A percentile compares a stretch with the other conserved stretches of the same genome.
Evolutionary conservation across 164 flowering plant species (phyloP).

Genomic region (Amborella trichopoda): DNA sequence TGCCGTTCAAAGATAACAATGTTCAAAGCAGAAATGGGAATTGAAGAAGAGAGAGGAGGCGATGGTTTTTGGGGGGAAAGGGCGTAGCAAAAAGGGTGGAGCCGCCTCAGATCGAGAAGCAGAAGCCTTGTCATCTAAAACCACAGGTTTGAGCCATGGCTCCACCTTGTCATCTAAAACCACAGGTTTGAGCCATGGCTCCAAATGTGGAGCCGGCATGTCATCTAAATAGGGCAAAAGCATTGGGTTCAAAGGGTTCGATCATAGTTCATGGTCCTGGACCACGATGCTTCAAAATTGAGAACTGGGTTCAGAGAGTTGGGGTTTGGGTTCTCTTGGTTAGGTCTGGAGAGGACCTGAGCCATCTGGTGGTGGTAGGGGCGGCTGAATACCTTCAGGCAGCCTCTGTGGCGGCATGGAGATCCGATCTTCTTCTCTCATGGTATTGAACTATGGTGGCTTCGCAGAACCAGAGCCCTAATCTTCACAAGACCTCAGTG

Average conservation of each 20-base stretch:
- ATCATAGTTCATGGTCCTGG: constrained; percentile 9
- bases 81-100: constrained; percentile 27
- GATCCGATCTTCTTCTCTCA: background rate
- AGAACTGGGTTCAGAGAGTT: constrained; percentile 12
- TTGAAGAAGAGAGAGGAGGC: too few relatives aligned
- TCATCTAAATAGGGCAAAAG: background rate
- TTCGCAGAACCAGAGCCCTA: background rate
- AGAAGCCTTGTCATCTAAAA: too few relatives aligned
- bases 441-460: background rate
- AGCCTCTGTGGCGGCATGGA: too few relatives aligned
- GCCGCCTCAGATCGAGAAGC: constrained; percentile 7
- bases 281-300: constrained; percentile 39
- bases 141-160: too few relatives aligned
- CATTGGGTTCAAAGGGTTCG: background rate
- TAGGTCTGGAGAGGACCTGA: constrained; percentile 1
- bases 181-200: background rate
- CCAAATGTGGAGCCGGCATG: background rate
- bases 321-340: constrained; percentile 6
- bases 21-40: too few relatives aligned
- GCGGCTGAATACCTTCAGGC: too few relatives aligned
- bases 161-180: constrained; percentile 22
- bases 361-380: too few relatives aligned
- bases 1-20: too few relatives aligned
- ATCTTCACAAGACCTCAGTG: background rate
- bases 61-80: constrained; percentile 37